Evolutionary conservation across 2,329 filamentous ascomycete species (phyloP).

Genomic region (Colletotrichum graminicola): DNA sequence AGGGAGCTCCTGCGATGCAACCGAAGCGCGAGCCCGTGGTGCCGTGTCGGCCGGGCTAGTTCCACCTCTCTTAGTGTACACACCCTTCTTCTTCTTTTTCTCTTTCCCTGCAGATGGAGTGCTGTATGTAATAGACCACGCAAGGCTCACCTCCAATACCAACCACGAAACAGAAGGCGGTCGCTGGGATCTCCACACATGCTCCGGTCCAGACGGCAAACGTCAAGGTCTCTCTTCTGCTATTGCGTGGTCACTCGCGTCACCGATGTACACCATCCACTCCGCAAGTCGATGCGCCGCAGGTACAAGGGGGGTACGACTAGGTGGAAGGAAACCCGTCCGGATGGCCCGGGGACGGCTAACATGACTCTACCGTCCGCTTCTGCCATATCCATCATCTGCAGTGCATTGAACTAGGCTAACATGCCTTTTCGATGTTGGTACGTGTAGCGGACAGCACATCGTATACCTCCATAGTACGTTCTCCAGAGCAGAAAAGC

Average conservation of each 20-base stretch:
- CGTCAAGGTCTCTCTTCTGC: slow-evolving; percentile 4
- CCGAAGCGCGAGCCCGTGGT: slow-evolving; percentile 32
- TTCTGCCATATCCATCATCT: slow-evolving; percentile 1
- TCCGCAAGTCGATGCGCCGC: slow-evolving; percentile 1
- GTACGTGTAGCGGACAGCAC: background rate
- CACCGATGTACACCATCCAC: slow-evolving; percentile 5
- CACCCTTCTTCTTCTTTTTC: slow-evolving; percentile 16
- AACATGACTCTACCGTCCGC: slow-evolving; percentile 40
- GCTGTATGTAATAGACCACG: slow-evolving; percentile 9
- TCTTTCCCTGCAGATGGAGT: slow-evolving; percentile 24
- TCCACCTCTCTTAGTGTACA: slow-evolving; percentile 42
- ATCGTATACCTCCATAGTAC: background rate
- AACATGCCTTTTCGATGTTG: slow-evolving; percentile 14
- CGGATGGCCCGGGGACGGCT: slow-evolving; percentile 42
- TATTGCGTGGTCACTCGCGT: slow-evolving; percentile 19
- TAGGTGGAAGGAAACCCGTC: slow-evolving; percentile 14
- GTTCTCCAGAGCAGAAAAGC: slow-evolving; percentile 12
- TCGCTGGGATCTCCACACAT: background rate
- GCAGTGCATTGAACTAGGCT: background rate
- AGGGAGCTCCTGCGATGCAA: slow-evolving; percentile 30
- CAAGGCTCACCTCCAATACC: slow-evolving; percentile 19
- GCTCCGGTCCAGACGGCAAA: background rate
- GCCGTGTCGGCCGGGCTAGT: slow-evolving; percentile 41
- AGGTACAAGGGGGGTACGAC: slow-evolving; percentile 20
- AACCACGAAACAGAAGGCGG: background rate